These are phyloP conservation scores for Aspergillus aculeatus DNA, from an alignment of 2,329 filamentous ascomycete species.

Conservation along the genomic window DNA sequence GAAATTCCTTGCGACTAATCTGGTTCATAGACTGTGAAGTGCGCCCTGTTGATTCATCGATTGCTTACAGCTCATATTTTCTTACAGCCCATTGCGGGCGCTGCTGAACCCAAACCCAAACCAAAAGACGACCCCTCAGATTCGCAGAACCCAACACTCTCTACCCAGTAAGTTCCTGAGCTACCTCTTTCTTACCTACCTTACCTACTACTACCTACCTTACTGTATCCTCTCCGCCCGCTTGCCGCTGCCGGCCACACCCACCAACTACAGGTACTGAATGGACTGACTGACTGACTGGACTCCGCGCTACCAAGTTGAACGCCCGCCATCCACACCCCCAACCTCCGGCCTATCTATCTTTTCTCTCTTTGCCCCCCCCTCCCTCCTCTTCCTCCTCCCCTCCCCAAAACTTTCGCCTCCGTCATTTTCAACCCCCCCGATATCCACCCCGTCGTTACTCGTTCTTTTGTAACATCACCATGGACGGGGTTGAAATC, in stretches of 20 bases:
- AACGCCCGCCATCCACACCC: neutral
- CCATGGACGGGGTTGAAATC: constrained; percentile 64
- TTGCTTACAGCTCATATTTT: neutral
- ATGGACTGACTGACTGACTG: neutral
- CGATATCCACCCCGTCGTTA: neutral
- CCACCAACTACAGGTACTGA: constrained; percentile 5
- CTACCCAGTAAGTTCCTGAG: neutral
- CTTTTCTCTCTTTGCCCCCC: constrained; percentile 3
- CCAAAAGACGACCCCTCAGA: constrained; percentile 12
- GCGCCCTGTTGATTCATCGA: neutral
- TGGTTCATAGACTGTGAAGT: neutral
- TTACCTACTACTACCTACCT: constrained; percentile 5
- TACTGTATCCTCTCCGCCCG: constrained; percentile 2
- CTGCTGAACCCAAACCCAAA: constrained; percentile 5
- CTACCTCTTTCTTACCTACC: neutral
- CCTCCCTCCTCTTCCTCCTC: neutral
- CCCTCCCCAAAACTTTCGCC: constrained; percentile 1
- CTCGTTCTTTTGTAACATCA: constrained; percentile 22
- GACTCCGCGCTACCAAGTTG: constrained; percentile 1
- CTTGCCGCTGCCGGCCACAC: constrained; percentile 2
- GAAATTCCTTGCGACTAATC: neutral
- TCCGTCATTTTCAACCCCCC: constrained; percentile 14
- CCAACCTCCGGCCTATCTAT: constrained; percentile 8
- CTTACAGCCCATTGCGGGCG: constrained; percentile 9
- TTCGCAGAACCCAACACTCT: constrained; percentile 12